Base-by-base conservation (phyloP, 352 stramenopile genomes). In the Phytophthora tubulina region DNA sequence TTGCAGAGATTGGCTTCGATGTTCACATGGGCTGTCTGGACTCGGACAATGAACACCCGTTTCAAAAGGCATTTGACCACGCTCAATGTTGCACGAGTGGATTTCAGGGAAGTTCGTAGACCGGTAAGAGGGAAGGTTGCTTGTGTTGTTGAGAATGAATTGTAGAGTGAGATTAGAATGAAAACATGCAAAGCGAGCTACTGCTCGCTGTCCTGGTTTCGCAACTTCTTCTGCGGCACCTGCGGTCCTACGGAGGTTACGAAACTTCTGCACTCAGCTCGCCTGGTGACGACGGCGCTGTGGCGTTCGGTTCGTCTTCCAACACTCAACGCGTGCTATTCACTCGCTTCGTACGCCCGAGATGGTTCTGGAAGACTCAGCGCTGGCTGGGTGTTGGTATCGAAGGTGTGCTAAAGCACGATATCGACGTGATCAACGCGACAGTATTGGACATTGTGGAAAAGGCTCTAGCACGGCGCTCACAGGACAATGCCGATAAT, bases 1-100 rank as follows among this genome's bases (percentile, higher is more conserved):
- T 45, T 15, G 39, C 39, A 21, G 39, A 45, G 17, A 45, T 93
- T 60, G 85, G 67, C 32, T 93, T 94, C 59, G 85, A 85, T 11
- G 72, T 88, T 7, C 50, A 82, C 27, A 61, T 94, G 21, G 66
- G 67, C 4, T 45, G 39, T 45, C 11, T 45, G 39, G 39, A 4
- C 13, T 45, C 39, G 6, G 13, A 45, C 15, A 0, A 21, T 6
- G 39, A 45, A 7, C 39, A 45, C 11, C 39, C 39, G 5, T 45
- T 45, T 45, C 39, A 45, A 6, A 45, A 45, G 17, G 39, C 39
- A 17, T 45, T 45, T 17, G 39, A 45, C 17, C 39, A 45, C 8
- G 39, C 39, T 11, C 39, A 45, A n/a, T n/a, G n/a, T n/a, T n/a
- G n/a, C n/a, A n/a, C n/a, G n/a, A n/a, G n/a, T n/a, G n/a, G n/a